Percentiles rank a stretch among this genome's conserved stretches.
Conservation (phyloP, 1,284 basidiomycete species). For the Mixia osmundae region DNA sequence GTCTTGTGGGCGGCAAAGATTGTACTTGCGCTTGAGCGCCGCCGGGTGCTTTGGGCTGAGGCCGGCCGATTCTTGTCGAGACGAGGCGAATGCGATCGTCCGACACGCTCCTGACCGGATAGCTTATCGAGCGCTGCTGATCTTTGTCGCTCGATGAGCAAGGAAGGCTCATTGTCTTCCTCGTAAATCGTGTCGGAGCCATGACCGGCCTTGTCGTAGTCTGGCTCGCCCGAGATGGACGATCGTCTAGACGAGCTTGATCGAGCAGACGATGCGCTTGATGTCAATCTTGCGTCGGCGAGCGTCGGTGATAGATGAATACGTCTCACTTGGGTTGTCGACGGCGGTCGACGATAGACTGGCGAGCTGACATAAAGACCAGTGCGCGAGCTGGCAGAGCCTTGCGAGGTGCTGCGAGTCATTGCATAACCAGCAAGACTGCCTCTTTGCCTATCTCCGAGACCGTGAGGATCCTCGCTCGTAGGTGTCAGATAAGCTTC, state of each 20-base stretch:
- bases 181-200: constrained; percentile 7
- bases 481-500: constrained; percentile 20
- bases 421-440: constrained; percentile 2
- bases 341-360: neutral
- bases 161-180: constrained; percentile 4
- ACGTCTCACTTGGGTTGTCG: constrained; percentile 2
- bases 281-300: neutral
- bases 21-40: constrained; percentile 14
- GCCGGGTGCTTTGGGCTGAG: constrained; percentile 9
- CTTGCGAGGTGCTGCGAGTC: constrained; percentile 4
- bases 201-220: constrained; percentile 1
- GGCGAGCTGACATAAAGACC: constrained; percentile 3
- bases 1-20: constrained; percentile 15
- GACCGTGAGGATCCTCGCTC: constrained; percentile 19
- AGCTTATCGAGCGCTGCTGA: constrained; percentile 7
- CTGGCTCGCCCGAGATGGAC: constrained; percentile 2
- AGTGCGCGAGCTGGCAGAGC: constrained; percentile 3
- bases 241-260: constrained; percentile 5
- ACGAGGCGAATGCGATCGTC: neutral
- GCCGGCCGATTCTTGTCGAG: constrained; percentile 3
- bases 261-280: constrained; percentile 4
- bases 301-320: neutral
- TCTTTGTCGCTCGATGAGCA: constrained; percentile 3
- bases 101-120: constrained; percentile 3
- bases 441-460: constrained; percentile 3